Percentiles rank a stretch among this genome's conserved stretches.
Conservation (phyloP, 2,329 filamentous ascomycete species). For the Calcarisporium arbuscula region DNA sequence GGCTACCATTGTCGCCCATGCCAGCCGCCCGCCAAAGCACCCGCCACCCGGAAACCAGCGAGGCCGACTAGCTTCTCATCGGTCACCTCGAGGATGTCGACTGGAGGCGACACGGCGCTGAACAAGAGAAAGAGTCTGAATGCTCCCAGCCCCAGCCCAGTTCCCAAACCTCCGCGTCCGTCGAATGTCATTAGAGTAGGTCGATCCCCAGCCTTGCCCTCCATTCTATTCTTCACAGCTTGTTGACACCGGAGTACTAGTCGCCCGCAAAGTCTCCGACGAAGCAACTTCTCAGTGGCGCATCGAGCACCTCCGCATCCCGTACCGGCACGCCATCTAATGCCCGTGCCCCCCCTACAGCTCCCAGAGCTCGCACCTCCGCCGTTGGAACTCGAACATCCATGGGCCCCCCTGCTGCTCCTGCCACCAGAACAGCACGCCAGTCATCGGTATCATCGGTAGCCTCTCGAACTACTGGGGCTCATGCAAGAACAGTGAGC, state of each 20-base stretch:
- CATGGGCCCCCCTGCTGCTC: constrained; percentile 59
- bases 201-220: no score
- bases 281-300: constrained; percentile 58
- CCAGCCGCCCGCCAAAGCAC: constrained; percentile 35
- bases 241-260: constrained; percentile 29
- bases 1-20: constrained; percentile 53
- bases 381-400: constrained; percentile 51
- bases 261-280: constrained; percentile 75
- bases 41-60: constrained; percentile 31
- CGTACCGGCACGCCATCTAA: constrained; percentile 61
- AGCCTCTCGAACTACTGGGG: constrained; percentile 23
- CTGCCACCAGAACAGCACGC: constrained; percentile 35
- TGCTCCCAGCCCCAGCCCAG: constrained; percentile 66
- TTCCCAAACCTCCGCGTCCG: constrained; percentile 45
- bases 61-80: constrained; percentile 45
- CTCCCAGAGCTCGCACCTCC: constrained; percentile 48
- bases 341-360: constrained; percentile 36
- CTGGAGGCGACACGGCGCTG: constrained; percentile 43
- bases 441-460: constrained; percentile 39
- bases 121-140: constrained; percentile 63
- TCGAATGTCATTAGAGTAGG: constrained; percentile 52
- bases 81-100: constrained; percentile 31
- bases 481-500: constrained; percentile 30
- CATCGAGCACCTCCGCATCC: constrained; percentile 53
- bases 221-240: no score